These are phyloP conservation scores for Globisporangium nodosum DNA, from an alignment of 352 stramenopile genomes.

Conservation along the genomic window DNA sequence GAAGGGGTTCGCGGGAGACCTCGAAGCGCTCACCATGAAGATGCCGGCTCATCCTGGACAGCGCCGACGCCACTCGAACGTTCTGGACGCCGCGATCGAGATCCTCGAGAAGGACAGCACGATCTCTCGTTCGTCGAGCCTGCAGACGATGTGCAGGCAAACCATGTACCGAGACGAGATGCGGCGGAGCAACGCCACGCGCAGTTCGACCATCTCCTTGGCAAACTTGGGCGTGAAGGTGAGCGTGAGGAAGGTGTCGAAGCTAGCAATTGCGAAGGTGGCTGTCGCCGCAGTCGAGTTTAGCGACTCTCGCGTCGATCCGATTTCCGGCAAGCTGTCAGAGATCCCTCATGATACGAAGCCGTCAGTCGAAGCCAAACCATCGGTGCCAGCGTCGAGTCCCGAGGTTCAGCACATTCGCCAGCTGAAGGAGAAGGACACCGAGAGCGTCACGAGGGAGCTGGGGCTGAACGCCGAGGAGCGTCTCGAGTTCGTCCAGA, in stretches of 20 bases:
- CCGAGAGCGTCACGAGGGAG: not conserved
- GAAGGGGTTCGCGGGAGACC: not conserved
- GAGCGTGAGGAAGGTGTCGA: not conserved
- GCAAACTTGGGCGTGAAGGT: not conserved
- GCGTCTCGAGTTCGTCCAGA: slow-evolving; percentile 3
- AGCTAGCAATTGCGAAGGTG: not conserved
- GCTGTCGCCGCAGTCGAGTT: not conserved
- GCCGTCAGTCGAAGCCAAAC: not conserved
- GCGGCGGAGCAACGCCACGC: not conserved
- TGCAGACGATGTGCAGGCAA: not conserved
- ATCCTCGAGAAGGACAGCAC: slow-evolving; percentile 1
- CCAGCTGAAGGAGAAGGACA: not conserved
- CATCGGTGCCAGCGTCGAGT: not conserved
- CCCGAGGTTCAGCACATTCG: not conserved
- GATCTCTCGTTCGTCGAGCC: not conserved
- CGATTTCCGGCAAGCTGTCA: too few relatives aligned
- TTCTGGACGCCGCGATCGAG: slow-evolving; percentile 2
- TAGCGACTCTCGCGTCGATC: not conserved
- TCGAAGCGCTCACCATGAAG: slow-evolving; percentile 1
- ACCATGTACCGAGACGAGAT: not conserved
- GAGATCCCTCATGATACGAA: not conserved
- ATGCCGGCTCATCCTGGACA: not conserved
- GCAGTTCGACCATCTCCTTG: not conserved
- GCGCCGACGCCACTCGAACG: not conserved
- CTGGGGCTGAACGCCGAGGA: not conserved